These are phyloP conservation scores for Ophiostoma perfectum DNA, from an alignment of 2,329 filamentous ascomycete species.

Conservation along the genomic window DNA sequence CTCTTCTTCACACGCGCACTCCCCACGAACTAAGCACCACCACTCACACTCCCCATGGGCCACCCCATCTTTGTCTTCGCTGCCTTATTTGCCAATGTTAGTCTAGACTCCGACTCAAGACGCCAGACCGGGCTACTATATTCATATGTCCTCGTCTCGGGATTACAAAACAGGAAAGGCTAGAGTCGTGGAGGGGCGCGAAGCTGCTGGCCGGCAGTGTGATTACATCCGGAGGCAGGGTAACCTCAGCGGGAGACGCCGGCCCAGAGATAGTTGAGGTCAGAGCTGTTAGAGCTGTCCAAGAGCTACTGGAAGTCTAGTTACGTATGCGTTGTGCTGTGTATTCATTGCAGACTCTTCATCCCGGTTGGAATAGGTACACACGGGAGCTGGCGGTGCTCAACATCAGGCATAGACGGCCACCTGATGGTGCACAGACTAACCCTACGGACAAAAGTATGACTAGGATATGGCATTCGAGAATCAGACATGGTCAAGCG, in stretches of 20 bases:
- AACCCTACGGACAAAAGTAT: too few species aligned
- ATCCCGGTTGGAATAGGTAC: too few species aligned
- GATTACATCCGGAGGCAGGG: not conserved
- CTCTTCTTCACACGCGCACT: not conserved
- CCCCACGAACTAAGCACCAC: not conserved
- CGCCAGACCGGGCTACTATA: not conserved
- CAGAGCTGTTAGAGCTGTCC: not conserved
- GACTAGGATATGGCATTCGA: too few species aligned
- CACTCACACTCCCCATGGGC: not conserved
- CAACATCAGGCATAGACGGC: too few species aligned
- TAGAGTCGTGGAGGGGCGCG: not conserved
- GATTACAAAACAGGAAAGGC: conserved; percentile 5
- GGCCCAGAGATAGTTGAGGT: not conserved
- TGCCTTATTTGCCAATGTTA: not conserved
- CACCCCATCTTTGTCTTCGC: not conserved
- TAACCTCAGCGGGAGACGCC: not conserved
- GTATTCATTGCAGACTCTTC: too few species aligned
- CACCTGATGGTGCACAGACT: too few species aligned
- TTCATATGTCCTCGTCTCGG: not conserved
- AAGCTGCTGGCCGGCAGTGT: not conserved
- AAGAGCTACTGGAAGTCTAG: too few species aligned
- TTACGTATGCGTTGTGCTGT: too few species aligned
- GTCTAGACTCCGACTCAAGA: not conserved
- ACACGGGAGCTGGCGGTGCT: too few species aligned
- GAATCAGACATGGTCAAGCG: too few species aligned